These are phyloP conservation scores for Phytopythium oedochilum DNA, from an alignment of 352 stramenopile species.

Conservation along the genomic window DNA sequence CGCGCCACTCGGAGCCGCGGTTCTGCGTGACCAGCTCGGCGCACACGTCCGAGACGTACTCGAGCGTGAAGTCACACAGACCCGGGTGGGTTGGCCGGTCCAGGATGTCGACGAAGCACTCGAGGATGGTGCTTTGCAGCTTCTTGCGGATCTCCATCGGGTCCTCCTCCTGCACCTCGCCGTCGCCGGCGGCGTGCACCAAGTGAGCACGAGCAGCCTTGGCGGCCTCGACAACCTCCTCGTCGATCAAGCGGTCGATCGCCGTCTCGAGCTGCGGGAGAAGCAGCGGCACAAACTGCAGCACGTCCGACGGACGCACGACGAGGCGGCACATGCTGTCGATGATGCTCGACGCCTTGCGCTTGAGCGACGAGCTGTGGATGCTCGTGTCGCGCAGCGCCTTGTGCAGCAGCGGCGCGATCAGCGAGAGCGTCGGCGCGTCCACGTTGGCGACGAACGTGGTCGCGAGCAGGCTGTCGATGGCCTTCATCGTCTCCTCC, in stretches of 20 bases:
- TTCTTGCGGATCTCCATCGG: conserved; percentile 51
- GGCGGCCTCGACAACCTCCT: conserved; percentile 81
- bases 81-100: conserved; percentile 41
- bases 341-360: conserved; percentile 90
- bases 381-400: conserved; percentile 90
- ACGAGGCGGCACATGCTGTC: conserved; percentile 92
- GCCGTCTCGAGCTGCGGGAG: conserved; percentile 91
- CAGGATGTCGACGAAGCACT: conserved; percentile 36
- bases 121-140: conserved; percentile 39
- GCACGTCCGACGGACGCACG: conserved; percentile 81
- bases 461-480: conserved; percentile 88
- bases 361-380: conserved; percentile 90
- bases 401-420: conserved; percentile 88
- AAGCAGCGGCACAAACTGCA: conserved; percentile 89
- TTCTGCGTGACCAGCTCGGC: conserved; percentile 54
- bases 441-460: conserved; percentile 92
- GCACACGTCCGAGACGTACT: conserved; percentile 62
- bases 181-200: conserved; percentile 52
- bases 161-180: conserved; percentile 42
- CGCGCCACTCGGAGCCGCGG: conserved; percentile 48
- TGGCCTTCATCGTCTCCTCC: conserved; percentile 87
- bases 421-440: conserved; percentile 86
- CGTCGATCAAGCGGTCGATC: conserved; percentile 89
- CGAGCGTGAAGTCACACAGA: conserved; percentile 44
- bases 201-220: conserved; percentile 55